phyloP scores from a whole-genome alignment of 1,284 basidiomycete genomes.

The Apiotrichum montevideense region DNA sequence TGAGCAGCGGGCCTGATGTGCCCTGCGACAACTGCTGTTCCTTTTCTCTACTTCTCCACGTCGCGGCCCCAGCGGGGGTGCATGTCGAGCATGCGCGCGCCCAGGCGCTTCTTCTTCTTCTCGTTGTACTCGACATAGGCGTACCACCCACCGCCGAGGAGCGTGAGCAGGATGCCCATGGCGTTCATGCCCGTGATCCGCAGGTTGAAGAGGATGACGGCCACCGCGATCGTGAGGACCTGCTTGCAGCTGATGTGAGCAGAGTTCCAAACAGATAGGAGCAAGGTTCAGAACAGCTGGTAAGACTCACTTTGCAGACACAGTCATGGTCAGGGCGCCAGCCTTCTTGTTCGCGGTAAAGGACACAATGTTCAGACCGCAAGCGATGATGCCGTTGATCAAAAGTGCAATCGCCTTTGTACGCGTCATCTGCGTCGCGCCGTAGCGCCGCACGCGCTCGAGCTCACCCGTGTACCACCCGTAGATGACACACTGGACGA shows the following conservation, averaged over 20 bases:
- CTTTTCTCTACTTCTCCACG: background rate
- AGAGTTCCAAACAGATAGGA: background rate
- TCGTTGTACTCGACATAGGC: slow-evolving; percentile 65
- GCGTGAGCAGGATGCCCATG: slow-evolving; percentile 71
- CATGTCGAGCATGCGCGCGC: background rate
- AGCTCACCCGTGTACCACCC: slow-evolving; percentile 75
- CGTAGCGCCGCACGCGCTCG: slow-evolving; percentile 55
- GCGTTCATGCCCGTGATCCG: slow-evolving; percentile 70
- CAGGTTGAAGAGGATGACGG: slow-evolving; percentile 74
- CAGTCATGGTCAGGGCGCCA: slow-evolving; percentile 53
- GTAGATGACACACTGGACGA: slow-evolving; percentile 72
- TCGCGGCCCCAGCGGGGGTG: background rate
- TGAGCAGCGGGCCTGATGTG: too few species aligned
- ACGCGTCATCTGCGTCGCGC: slow-evolving; percentile 53
- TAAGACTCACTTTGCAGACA: slow-evolving; percentile 41
- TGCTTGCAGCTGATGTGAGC: slow-evolving; percentile 62
- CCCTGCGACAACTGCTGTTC: too few species aligned
- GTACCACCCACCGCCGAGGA: slow-evolving; percentile 75
- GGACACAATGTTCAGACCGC: slow-evolving; percentile 82
- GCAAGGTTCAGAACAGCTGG: background rate
- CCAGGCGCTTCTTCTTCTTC: slow-evolving; percentile 43
- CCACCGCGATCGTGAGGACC: slow-evolving; percentile 80
- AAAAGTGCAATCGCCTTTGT: slow-evolving; percentile 56
- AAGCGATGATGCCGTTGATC: slow-evolving; percentile 77
- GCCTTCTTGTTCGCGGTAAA: slow-evolving; percentile 86